Base-by-base conservation (phyloP, 1,284 basidiomycete genomes). In the Cutaneotrichosporon sp. region DNA sequence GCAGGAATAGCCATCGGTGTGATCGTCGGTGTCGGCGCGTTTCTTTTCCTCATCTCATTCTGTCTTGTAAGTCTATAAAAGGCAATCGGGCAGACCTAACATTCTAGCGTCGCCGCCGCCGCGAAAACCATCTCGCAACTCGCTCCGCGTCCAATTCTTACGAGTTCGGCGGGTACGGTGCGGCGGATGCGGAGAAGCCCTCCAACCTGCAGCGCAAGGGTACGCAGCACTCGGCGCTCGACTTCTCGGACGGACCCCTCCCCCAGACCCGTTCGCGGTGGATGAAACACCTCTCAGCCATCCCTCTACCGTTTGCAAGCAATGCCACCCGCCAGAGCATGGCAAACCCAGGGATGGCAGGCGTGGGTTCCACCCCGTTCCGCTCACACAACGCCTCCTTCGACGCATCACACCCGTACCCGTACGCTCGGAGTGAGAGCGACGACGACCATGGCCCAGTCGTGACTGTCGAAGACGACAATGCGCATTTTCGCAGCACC, bases 201-300 rank as follows among this genome's bases (percentile, higher is more conserved):
- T 32, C 27, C 48, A 24, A 41, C 19, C 52, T 54, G 26, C 48
- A 51, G 33, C 56, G 56, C 29, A 54, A 33, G 16, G 56, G 56
- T 2, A 58, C 56, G 14, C 27, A 44, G 7, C 52, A 54, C 46
- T 54, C 52, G 4, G 56, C 52, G 0, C 42, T 58, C 17, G 52
- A 54, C 49, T 58, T 58, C 27, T 49, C 49, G 37, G 56, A 58
- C 34, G 56, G 47, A 8, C 56, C 56, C 0, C 33, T 58, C 3
- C 31, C 45, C 11, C 25, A 33, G 17, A 25, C 10, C 26, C 34
- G 33, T 16, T 17, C 27, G 2, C 10, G 46, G 16, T 47, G 49
- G 49, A n/a, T n/a, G n/a, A 29, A 32, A 29, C 39, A 39, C 29
- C 6, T 35, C 10, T 39, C 49, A 17, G 12, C 27, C 16, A 19